These are phyloP conservation scores for Phialophora tarda DNA, from an alignment of 2,329 filamentous ascomycete species.

Conservation along the genomic window DNA sequence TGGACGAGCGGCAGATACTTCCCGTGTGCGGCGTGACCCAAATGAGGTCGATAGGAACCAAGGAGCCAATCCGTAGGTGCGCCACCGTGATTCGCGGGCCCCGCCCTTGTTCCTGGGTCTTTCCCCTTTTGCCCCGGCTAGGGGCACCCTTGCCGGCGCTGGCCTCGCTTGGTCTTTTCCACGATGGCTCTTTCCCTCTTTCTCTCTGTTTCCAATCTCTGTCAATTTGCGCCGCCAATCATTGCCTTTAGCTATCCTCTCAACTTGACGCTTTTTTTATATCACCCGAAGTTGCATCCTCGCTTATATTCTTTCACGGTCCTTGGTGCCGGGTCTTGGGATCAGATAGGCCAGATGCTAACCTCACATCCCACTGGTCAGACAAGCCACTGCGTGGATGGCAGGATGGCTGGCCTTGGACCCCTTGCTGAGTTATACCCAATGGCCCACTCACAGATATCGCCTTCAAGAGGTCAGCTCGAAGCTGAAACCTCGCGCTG, in stretches of 20 bases:
- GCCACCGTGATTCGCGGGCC: neutral
- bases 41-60: neutral
- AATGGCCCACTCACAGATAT: slow-evolving; percentile 27
- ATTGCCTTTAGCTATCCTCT: slow-evolving; percentile 14
- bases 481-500: slow-evolving; percentile 35
- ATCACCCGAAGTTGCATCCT: slow-evolving; percentile 31
- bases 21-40: neutral
- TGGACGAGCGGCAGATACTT: neutral
- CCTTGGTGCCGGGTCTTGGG: slow-evolving; percentile 20
- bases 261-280: slow-evolving; percentile 16
- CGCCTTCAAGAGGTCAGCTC: slow-evolving; percentile 28
- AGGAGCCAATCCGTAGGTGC: neutral
- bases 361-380: slow-evolving; percentile 32
- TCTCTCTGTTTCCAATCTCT: slow-evolving; percentile 18
- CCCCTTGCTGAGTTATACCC: slow-evolving; percentile 16
- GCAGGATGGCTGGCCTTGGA: slow-evolving; percentile 19
- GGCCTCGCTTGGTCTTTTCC: slow-evolving; percentile 1
- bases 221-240: slow-evolving; percentile 34
- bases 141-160: slow-evolving; percentile 1
- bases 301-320: slow-evolving; percentile 28
- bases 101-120: neutral
- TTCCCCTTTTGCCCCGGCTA: slow-evolving; percentile 4
- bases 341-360: slow-evolving; percentile 28
- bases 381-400: slow-evolving; percentile 30
- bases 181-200: slow-evolving; percentile 18